phyloP scores from a whole-genome alignment of 306 rosid genomes.

The Urtica urens region DNA sequence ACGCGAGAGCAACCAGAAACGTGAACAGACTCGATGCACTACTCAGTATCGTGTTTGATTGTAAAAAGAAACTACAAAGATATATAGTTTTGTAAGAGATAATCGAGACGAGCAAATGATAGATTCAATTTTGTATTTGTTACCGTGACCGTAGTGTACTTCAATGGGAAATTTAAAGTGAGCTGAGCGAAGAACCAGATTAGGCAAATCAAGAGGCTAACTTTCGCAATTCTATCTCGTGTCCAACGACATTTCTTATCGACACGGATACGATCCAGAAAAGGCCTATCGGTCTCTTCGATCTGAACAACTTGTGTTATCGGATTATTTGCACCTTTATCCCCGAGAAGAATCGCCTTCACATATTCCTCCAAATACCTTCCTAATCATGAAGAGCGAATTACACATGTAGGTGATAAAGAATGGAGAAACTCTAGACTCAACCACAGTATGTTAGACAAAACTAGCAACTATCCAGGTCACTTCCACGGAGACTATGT shows the following conservation, averaged over 20 bases:
- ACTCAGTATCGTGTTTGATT: slow-evolving; percentile 97
- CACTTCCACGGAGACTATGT: slow-evolving; percentile 67
- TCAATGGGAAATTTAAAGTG: slow-evolving; percentile 74
- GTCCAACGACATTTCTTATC: slow-evolving; percentile 78
- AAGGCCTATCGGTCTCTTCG: slow-evolving; percentile 13
- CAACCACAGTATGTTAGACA: slow-evolving; percentile 93
- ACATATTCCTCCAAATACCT: slow-evolving; percentile 69
- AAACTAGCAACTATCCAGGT: slow-evolving; percentile 99
- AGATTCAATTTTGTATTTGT: slow-evolving; percentile 21
- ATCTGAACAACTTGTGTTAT: neutral
- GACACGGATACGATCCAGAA: slow-evolving; percentile 13
- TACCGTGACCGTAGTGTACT: slow-evolving; percentile 94
- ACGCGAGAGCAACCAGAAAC: slow-evolving; percentile 79
- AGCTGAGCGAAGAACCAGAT: slow-evolving; percentile 95
- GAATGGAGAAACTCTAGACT: slow-evolving; percentile 82
- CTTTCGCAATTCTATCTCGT: slow-evolving; percentile 69
- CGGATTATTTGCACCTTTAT: slow-evolving; percentile 11
- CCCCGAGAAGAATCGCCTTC: slow-evolving; percentile 51
- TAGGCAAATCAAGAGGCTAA: slow-evolving; percentile 75
- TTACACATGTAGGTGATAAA: slow-evolving; percentile 87
- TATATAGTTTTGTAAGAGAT: too few species aligned
- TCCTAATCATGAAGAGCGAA: slow-evolving; percentile 70
- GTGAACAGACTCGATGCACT: slow-evolving; percentile 95
- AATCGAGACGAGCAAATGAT: too few species aligned
- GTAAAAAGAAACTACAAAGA: too few species aligned